Conservation (phyloP, 1,139 yeast genomes). For the Yamadazyma atlantica region DNA sequence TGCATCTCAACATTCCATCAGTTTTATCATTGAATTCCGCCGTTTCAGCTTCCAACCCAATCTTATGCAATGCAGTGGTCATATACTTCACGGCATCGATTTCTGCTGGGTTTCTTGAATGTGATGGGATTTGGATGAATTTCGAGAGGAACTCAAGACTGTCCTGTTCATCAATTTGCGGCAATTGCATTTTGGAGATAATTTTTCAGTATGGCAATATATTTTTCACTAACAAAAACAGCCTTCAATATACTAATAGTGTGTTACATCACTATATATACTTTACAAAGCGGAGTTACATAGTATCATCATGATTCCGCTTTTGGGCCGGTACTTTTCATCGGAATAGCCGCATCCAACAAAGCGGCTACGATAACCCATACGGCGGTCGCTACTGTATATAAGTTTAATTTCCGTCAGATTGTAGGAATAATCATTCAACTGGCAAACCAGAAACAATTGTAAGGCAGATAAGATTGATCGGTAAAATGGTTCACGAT, state of each 20-base stretch:
- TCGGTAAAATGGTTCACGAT: neutral
- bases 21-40: slow-evolving; percentile 18
- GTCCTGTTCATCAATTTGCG: slow-evolving; percentile 17
- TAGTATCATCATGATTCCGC: neutral
- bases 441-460: too few species aligned
- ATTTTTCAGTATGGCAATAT: neutral
- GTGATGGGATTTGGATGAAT: slow-evolving; percentile 24
- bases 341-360: neutral
- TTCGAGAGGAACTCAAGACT: slow-evolving; percentile 21
- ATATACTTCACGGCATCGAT: slow-evolving; percentile 22
- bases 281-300: too few species aligned
- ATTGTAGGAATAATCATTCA: too few species aligned
- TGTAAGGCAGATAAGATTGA: neutral
- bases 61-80: slow-evolving; percentile 18
- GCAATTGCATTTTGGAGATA: slow-evolving; percentile 11
- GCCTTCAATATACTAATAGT: too few species aligned
- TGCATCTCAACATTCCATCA: slow-evolving; percentile 21
- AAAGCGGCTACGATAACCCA: neutral
- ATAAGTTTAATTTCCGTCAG: too few species aligned
- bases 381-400: neutral
- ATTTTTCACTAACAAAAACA: too few species aligned
- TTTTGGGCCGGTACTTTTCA: too few species aligned
- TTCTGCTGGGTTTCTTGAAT: slow-evolving; percentile 21
- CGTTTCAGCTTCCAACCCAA: slow-evolving; percentile 21
- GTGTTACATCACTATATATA: too few species aligned